A percentile compares a stretch with the other conserved stretches of the same genome.
These are phyloP conservation scores for Sungouiella thailandica DNA, from an alignment of 805 yeast genomes.

Conservation along the genomic window DNA sequence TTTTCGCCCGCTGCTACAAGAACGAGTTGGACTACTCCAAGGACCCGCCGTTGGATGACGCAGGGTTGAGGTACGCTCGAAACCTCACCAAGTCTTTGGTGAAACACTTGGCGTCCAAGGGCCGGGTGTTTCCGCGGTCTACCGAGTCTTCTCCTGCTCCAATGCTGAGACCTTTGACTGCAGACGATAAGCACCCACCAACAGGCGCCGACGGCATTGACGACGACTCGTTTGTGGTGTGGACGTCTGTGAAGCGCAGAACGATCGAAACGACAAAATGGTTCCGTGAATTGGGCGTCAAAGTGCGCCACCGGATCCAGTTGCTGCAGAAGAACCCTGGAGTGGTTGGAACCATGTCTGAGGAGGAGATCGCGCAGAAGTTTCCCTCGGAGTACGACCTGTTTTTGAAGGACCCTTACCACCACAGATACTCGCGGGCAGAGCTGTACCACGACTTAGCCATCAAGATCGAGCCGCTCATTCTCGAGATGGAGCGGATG, in stretches of 20 bases:
- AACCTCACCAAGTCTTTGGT: slow-evolving; percentile 56
- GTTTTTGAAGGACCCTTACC: slow-evolving; percentile 77
- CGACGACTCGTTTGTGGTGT: slow-evolving; percentile 69
- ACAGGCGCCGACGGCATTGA: slow-evolving; percentile 53
- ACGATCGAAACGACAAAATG: slow-evolving; percentile 74
- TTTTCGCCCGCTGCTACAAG: slow-evolving; percentile 76
- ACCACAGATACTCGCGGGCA: slow-evolving; percentile 84
- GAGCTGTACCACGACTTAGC: slow-evolving; percentile 97
- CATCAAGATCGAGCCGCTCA: slow-evolving; percentile 85
- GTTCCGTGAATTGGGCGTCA: slow-evolving; percentile 59
- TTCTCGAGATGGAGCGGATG: slow-evolving; percentile 90
- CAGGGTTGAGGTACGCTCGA: slow-evolving; percentile 64
- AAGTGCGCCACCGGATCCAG: slow-evolving; percentile 72
- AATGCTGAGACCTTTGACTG: slow-evolving; percentile 18
- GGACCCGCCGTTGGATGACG: slow-evolving; percentile 79
- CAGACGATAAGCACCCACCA: slow-evolving; percentile 38
- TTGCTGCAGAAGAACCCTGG: slow-evolving; percentile 90
- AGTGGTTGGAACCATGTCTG: slow-evolving; percentile 64
- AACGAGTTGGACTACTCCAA: slow-evolving; percentile 56
- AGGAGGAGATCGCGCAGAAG: slow-evolving; percentile 50
- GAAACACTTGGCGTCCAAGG: slow-evolving; percentile 29
- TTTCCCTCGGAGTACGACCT: slow-evolving; percentile 69
- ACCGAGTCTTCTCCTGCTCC: slow-evolving; percentile 1
- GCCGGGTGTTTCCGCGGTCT: slow-evolving; percentile 22
- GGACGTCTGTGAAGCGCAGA: slow-evolving; percentile 90